Percentiles rank a stretch among this genome's conserved stretches.
Conservation (phyloP, 805 yeast species). For the Ogataea zsoltii region DNA sequence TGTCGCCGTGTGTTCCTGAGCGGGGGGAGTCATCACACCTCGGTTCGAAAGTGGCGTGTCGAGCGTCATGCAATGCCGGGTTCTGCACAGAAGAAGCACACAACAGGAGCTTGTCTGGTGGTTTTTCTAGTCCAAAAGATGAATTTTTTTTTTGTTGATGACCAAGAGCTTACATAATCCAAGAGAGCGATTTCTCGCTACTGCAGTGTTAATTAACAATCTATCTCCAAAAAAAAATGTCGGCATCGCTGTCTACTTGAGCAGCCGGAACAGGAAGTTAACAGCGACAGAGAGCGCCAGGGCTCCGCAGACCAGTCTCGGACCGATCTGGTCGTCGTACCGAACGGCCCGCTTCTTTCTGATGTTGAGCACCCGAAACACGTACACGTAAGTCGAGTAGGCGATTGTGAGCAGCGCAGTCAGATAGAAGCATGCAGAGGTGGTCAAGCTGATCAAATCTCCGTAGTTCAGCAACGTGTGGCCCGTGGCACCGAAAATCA, state of each 20-base stretch:
- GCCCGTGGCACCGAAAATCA: conserved; percentile 86
- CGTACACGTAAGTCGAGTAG: conserved; percentile 72
- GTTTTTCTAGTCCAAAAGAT: no score
- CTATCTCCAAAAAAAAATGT: neutral
- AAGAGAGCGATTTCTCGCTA: no score
- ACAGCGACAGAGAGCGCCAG: conserved; percentile 68
- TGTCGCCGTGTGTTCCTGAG: conserved; percentile 8
- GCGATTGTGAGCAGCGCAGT: conserved; percentile 72
- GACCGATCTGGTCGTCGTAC: conserved; percentile 88
- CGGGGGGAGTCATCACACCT: conserved; percentile 4
- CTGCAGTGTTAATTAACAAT: no score
- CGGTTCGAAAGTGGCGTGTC: neutral
- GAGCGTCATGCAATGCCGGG: conserved; percentile 1
- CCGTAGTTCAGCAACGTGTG: conserved; percentile 87
- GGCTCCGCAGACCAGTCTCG: conserved; percentile 75
- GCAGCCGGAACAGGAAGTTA: conserved; percentile 54
- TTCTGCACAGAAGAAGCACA: no score
- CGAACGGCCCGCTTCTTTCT: conserved; percentile 79
- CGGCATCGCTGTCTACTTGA: conserved; percentile 28
- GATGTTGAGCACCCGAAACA: conserved; percentile 80
- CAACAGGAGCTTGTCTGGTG: no score
- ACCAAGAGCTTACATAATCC: no score
- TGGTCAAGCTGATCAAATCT: conserved; percentile 67
- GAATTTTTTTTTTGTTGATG: no score
- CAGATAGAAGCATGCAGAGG: conserved; percentile 82